phyloP scores from a whole-genome alignment of 495 filamentous ascomycete genomes.

The Podospora tetraspora region DNA sequence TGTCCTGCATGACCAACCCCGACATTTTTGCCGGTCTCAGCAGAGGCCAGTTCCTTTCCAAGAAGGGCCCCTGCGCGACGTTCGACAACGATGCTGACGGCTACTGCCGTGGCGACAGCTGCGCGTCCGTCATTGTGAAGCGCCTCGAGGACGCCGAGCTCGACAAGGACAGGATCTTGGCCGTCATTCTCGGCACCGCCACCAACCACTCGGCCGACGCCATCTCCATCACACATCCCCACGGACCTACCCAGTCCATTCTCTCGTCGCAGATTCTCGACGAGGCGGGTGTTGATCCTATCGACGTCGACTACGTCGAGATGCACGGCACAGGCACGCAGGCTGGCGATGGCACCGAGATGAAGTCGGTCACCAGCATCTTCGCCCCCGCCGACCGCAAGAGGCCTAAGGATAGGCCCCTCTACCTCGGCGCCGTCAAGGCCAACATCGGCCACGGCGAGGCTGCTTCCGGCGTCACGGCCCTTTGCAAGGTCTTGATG shows the following conservation, averaged over 20 bases:
- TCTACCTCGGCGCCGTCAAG: slow-evolving; percentile 81
- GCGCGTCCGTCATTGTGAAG: slow-evolving; percentile 68
- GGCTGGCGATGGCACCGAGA: slow-evolving; percentile 74
- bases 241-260: slow-evolving; percentile 63
- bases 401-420: slow-evolving; percentile 61
- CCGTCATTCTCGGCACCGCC: slow-evolving; percentile 58
- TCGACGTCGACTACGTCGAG: slow-evolving; percentile 75
- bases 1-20: slow-evolving; percentile 73
- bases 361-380: slow-evolving; percentile 69
- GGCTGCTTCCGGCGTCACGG: slow-evolving; percentile 77
- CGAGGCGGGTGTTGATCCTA: slow-evolving; percentile 63
- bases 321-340: slow-evolving; percentile 90
- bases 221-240: slow-evolving; percentile 79
- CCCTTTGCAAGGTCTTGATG: slow-evolving; percentile 76
- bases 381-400: slow-evolving; percentile 69
- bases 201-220: slow-evolving; percentile 75
- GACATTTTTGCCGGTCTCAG: slow-evolving; percentile 82
- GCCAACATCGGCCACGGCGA: slow-evolving; percentile 89
- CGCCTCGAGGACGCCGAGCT: slow-evolving; percentile 66
- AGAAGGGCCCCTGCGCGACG: slow-evolving; percentile 73
- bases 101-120: slow-evolving; percentile 70
- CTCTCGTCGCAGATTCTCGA: slow-evolving; percentile 66
- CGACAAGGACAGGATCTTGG: slow-evolving; percentile 71
- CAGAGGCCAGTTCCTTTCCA: slow-evolving; percentile 75
- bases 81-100: slow-evolving; percentile 74